phyloP scores from a whole-genome alignment of 192 early-diverging fungal species.

The Coemansia sp. region DNA sequence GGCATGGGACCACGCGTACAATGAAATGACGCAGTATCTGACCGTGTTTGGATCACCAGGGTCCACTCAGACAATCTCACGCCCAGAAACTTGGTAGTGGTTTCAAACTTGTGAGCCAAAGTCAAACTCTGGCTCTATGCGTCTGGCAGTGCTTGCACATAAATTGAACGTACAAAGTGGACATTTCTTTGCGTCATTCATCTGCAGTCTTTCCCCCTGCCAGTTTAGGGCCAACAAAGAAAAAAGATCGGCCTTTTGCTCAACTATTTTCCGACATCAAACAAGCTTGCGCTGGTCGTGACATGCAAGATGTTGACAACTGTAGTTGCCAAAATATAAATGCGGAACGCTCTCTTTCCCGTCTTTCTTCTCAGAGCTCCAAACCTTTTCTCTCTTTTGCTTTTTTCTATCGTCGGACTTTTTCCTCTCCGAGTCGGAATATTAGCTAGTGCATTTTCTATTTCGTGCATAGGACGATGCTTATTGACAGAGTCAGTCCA shows the following conservation, averaged over 20 bases:
- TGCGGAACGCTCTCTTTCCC: not conserved
- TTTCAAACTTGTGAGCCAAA: too few species aligned
- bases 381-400: not conserved
- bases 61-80: too few species aligned
- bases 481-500: slow-evolving; percentile 35
- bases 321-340: not conserved
- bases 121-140: too few species aligned
- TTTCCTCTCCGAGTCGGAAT: not conserved
- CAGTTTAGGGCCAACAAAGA: not conserved
- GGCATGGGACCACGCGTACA: too few species aligned
- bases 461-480: slow-evolving; percentile 20
- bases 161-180: too few species aligned
- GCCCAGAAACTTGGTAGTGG: too few species aligned
- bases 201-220: not conserved
- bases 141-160: too few species aligned
- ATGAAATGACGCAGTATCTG: too few species aligned
- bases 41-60: too few species aligned
- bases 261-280: not conserved
- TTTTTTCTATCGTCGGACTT: not conserved
- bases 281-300: not conserved
- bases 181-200: not conserved
- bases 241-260: not conserved
- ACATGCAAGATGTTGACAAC: not conserved
- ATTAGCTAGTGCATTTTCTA: not conserved
- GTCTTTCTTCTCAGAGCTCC: not conserved